Percentiles rank a stretch among this genome's conserved stretches.
phyloP scores from a whole-genome alignment of 1,284 basidiomycete species.

The Heterobasidion annosum region DNA sequence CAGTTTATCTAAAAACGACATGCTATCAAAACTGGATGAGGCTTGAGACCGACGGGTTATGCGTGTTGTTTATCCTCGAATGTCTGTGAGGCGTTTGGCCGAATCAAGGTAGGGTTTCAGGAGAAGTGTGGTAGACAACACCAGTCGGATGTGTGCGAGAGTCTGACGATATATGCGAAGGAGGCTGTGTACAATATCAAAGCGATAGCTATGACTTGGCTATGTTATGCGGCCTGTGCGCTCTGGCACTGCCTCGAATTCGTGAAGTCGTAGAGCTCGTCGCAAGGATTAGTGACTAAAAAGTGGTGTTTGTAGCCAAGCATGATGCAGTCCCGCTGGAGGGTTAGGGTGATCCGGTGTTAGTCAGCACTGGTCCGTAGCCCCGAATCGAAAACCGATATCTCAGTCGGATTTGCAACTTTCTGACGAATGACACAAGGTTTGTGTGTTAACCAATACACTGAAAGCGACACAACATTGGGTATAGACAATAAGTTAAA shows the following conservation, averaged over 20 bases:
- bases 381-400: no score
- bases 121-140: background rate
- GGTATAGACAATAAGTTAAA: no score
- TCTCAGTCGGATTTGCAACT: no score
- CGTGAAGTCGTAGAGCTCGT: background rate
- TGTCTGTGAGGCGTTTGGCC: background rate
- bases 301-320: no score
- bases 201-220: no score
- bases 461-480: no score
- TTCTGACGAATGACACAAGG: no score
- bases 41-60: background rate
- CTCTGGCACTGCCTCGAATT: background rate
- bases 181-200: background rate
- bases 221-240: background rate
- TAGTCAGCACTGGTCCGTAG: no score
- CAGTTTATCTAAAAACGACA: slow-evolving; percentile 13
- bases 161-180: background rate
- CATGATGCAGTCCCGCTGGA: no score
- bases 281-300: background rate
- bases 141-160: background rate
- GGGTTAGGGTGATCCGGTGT: no score
- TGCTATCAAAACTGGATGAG: background rate
- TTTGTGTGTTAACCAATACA: no score
- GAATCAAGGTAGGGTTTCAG: background rate
- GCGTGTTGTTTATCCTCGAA: background rate